Evolutionary conservation across 257 asterid genomes (phyloP), one percentile per base, ranked within the genome.

Genomic region (Vinca minor): DNA sequence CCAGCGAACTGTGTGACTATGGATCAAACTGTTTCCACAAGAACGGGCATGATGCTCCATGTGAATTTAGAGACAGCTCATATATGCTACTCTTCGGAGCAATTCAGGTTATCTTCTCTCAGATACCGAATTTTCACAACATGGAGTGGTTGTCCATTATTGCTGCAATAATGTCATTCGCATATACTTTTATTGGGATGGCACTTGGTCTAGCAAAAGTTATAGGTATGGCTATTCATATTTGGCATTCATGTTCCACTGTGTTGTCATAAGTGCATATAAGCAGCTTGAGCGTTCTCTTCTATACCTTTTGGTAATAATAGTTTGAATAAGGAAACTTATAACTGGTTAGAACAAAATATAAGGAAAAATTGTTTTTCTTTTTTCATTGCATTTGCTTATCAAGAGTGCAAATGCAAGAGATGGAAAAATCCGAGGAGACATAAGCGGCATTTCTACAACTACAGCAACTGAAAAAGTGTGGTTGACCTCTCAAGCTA

Each of bases 401-500:
- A 0, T 47, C 15, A 36, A 59, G 18, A 21, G 13, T 23, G 23
- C 52, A 44, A 63, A 20, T 65, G 50, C 82, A 88, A 92, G 84
- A 71, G 79, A 86, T 62, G 84, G 88, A 71, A 77, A 68, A 65
- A 69, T 88, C 67, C 81, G 79, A 78, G 96, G 96, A 21, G 60
- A 68, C 32, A 47, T 59, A 14, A 32, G 15, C 17, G 72, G 72
- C 9, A 61, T 68, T 47, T 38, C 66, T 47, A 36, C 66, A 0
- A n/a, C 32, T 3, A 20, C 31, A 58, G 41, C 78, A 39, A 78
- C 78, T 50, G 50, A 72, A 28, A 88, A 84, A 78, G 67, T 79
- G 11, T 84, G 88, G 85, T 61, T 78, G 42, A 59, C 82, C 67
- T 72, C 88, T 65, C 94, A 88, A 75, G 95, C 92, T n/a, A 66